A percentile compares a stretch with the other conserved stretches of the same genome.
Evolutionary conservation across 108 stramenopile genomes (phyloP).

Genomic region (Seminavis robusta): DNA sequence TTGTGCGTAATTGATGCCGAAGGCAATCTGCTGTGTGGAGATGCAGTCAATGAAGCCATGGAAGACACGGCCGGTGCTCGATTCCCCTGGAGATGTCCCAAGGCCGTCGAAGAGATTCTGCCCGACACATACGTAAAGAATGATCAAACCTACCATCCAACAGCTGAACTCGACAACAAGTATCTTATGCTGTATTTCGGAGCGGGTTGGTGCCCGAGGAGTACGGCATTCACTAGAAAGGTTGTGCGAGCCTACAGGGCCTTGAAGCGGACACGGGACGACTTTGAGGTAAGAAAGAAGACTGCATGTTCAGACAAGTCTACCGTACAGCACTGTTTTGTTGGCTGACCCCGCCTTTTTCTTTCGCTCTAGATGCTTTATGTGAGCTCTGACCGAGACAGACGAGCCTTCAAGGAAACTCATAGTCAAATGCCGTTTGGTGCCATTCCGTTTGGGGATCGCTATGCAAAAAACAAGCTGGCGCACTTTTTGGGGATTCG

Average conservation of each 20-base stretch:
- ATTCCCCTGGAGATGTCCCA: constrained; percentile 46
- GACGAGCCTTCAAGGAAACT: constrained; percentile 50
- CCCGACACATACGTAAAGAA: constrained; percentile 16
- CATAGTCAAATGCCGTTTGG: constrained; percentile 54
- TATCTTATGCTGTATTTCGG: constrained; percentile 47
- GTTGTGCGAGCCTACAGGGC: constrained; percentile 55
- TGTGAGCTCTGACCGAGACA: constrained; percentile 61
- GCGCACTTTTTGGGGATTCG: constrained; percentile 39
- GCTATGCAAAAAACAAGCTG: constrained; percentile 40
- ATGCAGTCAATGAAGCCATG: constrained; percentile 27
- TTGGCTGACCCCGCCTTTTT: no score
- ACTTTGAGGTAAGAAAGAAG: constrained; percentile 76
- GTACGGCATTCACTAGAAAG: constrained; percentile 59
- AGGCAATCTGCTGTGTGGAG: constrained; percentile 33
- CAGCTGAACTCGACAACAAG: constrained; percentile 39
- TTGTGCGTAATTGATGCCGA: constrained; percentile 46
- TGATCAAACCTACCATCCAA: constrained; percentile 4
- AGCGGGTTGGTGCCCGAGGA: constrained; percentile 45
- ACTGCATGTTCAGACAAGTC: no score
- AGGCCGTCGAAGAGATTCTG: constrained; percentile 21
- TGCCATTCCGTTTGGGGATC: constrained; percentile 59
- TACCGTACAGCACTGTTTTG: no score
- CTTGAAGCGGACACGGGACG: constrained; percentile 40
- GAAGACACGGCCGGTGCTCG: constrained; percentile 38
- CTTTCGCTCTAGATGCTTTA: constrained; percentile 48